phyloP scores from a whole-genome alignment of 2,329 filamentous ascomycete genomes.

The Botrytis elliptica region DNA sequence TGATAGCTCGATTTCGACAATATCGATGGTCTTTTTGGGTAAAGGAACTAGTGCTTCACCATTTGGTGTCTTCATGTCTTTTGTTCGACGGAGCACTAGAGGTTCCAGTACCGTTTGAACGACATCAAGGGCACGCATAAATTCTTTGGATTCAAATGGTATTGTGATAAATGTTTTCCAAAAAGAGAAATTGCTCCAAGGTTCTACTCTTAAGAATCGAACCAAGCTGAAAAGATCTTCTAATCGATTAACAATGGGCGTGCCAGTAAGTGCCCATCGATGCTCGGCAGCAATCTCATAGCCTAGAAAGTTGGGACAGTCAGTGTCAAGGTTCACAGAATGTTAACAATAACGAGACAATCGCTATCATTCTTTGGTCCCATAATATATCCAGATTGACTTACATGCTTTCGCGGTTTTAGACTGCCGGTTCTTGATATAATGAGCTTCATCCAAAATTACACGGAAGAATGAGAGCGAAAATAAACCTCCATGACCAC shows the following conservation, averaged over 20 bases:
- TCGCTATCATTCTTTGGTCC: background rate
- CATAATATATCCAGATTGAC: background rate
- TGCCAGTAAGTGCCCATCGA: conserved; percentile 91
- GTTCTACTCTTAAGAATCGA: conserved; percentile 88
- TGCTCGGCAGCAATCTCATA: conserved; percentile 84
- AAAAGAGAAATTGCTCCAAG: conserved; percentile 98
- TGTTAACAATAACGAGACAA: background rate
- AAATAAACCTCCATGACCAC: conserved; percentile 73
- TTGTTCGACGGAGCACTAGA: conserved; percentile 89
- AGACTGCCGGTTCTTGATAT: conserved; percentile 84
- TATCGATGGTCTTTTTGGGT: conserved; percentile 76
- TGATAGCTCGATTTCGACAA: conserved; percentile 84
- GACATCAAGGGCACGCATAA: conserved; percentile 88
- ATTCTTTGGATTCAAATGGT: conserved; percentile 94
- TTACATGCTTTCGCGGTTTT: conserved; percentile 89
- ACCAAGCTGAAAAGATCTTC: conserved; percentile 94
- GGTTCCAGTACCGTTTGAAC: conserved; percentile 96
- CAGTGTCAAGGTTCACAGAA: background rate
- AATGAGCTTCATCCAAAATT: conserved; percentile 92
- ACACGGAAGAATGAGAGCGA: conserved; percentile 92
- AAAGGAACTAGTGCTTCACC: conserved; percentile 79
- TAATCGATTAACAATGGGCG: conserved; percentile 92
- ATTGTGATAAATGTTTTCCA: conserved; percentile 99
- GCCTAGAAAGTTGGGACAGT: conserved; percentile 8
- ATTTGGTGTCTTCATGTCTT: conserved; percentile 95